Conservation (phyloP, 2,329 filamentous ascomycete species). For the Botryotinia narcissicola region DNA sequence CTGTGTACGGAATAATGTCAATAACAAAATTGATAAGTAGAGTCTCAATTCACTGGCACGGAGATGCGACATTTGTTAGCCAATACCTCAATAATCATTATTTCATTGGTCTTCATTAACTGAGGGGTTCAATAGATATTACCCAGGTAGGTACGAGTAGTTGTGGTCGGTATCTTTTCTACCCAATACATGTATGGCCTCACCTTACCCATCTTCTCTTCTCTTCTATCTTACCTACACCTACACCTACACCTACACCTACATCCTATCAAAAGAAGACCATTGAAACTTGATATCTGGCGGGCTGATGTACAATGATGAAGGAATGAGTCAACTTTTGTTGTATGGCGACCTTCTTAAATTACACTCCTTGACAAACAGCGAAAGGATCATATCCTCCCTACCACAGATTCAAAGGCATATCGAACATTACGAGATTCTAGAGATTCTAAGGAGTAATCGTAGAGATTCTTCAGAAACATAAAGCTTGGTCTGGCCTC, state of each 20-base stretch:
- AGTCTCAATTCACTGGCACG: neutral
- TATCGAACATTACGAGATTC: neutral
- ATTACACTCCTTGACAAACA: neutral
- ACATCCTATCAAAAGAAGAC: conserved; percentile 6
- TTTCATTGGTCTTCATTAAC: neutral
- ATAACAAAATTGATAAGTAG: neutral
- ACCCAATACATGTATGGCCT: neutral
- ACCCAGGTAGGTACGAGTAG: neutral
- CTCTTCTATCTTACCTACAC: neutral
- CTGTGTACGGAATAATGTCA: neutral
- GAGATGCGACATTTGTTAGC: neutral
- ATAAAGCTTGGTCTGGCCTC: conserved; percentile 8
- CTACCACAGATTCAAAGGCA: neutral
- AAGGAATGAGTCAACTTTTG: conserved; percentile 3
- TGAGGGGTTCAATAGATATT: neutral
- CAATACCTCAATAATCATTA: neutral
- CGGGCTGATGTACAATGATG: neutral
- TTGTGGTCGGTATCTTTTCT: neutral
- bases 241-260: neutral
- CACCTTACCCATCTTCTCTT: neutral
- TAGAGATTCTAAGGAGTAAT: neutral
- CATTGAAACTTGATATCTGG: neutral
- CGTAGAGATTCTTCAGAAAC: neutral
- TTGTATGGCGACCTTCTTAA: neutral
- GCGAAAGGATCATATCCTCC: neutral